Evolutionary conservation across 202 grass and related monocot species (phyloP), one percentile per base, ranked within the genome.

Genomic region (Hordeum pubiflorum): DNA sequence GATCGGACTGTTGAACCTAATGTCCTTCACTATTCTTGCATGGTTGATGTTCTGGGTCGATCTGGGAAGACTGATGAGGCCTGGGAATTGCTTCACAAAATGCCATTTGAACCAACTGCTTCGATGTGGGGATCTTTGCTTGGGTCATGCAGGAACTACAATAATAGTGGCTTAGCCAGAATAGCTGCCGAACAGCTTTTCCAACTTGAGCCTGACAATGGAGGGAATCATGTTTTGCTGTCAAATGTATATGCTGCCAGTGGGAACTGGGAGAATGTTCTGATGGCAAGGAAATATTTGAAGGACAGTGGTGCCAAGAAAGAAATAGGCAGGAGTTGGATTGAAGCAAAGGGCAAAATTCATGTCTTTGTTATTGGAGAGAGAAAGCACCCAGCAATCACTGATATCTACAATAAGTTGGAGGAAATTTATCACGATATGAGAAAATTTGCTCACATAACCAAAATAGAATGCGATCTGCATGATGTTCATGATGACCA

Each of bases 111-210:
- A 64, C 89, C 86, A 41, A 86, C 76, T 39, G n/a, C 77, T 36
- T 83, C 86, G 29, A 88, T 84, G 64, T 91, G 92, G 92, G 89
- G 89, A 37, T 89, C 89, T 80, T 85, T 94, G 84, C 52, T 91
- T 86, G 88, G 82, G 27, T 83, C 92, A 66, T 91, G 92, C 72
- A 86, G 81, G 60, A 89, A 60, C 14, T 65, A 91, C 60, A 63
- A 36, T 41, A 85, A 91, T 61, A 68, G 77, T 37, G 37, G 27
- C 61, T 77, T 89, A 64, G 92, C 88, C 36, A 81, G 80, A 81
- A 60, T 88, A 38, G 84, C 84, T 58, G 89, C 83, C 79, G 90
- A 94, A 58, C 79, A 78, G 22, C 82, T 94, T 82, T 91, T 94
- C 58, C 46, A 67, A 74, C 78, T 94, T 79, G 92, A 94, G 78